Evolutionary conservation across 1,284 basidiomycete species (phyloP).

Genomic region (Ganoderma resinaceum): DNA sequence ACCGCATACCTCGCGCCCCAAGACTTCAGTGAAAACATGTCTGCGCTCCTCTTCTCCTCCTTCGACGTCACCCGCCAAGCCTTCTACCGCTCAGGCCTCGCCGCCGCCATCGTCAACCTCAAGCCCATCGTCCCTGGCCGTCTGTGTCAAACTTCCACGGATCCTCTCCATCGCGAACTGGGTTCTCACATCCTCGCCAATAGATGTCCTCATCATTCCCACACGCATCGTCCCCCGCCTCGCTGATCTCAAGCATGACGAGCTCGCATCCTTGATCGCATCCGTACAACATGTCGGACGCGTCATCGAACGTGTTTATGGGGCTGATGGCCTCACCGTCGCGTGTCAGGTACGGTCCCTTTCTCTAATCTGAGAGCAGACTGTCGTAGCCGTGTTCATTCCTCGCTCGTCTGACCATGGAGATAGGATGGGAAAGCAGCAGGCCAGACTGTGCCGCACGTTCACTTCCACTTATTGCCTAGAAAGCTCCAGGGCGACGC

Average conservation of each 20-base stretch:
- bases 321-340: constrained; percentile 79
- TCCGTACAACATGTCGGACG: constrained; percentile 77
- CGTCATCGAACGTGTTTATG: constrained; percentile 75
- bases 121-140: constrained; percentile 94
- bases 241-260: constrained; percentile 71
- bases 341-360: constrained; percentile 74
- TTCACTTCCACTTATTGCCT: constrained; percentile 91
- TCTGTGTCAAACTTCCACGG: constrained; percentile 51
- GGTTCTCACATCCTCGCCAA: constrained; percentile 8
- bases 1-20: too few relatives aligned
- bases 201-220: constrained; percentile 91
- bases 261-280: constrained; percentile 81
- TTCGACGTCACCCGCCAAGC: constrained; percentile 87
- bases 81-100: constrained; percentile 76
- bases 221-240: constrained; percentile 79
- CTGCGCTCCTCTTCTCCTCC: constrained; percentile 74
- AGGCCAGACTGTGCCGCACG: constrained; percentile 88
- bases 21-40: constrained; percentile 38
- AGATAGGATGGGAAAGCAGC: constrained; percentile 86
- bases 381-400: not conserved
- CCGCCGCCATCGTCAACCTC: constrained; percentile 90
- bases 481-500: constrained; percentile 71
- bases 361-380: not conserved
- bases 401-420: not conserved
- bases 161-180: not conserved